Evolutionary conservation across 441 rosid species (phyloP).

Genomic region (Cnidoscolus chayamansa): DNA sequence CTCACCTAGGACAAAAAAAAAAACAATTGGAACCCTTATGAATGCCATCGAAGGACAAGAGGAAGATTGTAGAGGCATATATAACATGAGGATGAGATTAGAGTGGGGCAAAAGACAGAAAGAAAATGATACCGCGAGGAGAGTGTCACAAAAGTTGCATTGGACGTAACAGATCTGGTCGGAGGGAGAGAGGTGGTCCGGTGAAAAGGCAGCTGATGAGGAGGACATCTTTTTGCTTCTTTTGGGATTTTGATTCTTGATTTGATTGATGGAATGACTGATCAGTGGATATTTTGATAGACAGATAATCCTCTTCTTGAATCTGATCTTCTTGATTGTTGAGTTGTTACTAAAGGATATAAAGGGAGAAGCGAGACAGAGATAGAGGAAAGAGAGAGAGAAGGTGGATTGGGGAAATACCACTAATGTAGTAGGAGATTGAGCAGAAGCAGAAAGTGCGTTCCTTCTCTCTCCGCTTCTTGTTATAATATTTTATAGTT

Average conservation of each 20-base stretch:
- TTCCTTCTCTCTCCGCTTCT: neutral
- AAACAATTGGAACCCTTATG: neutral
- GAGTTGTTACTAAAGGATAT: constrained; percentile 35
- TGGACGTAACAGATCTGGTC: constrained; percentile 97
- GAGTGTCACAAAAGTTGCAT: constrained; percentile 84
- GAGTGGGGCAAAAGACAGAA: neutral
- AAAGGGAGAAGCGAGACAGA: constrained; percentile 35
- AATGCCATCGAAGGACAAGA: neutral
- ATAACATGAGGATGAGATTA: too few relatives aligned
- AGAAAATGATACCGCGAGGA: constrained; percentile 62
- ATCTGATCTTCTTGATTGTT: constrained; percentile 60
- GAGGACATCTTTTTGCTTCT: constrained; percentile 44
- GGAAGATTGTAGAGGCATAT: neutral
- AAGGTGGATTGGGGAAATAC: neutral
- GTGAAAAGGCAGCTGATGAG: constrained; percentile 65
- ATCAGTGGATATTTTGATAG: constrained; percentile 48
- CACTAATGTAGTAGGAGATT: constrained; percentile 25
- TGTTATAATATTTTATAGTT: too few relatives aligned
- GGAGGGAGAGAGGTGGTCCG: constrained; percentile 89
- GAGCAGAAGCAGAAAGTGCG: constrained; percentile 18
- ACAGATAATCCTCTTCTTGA: constrained; percentile 41
- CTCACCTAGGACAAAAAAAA: constrained; percentile 55
- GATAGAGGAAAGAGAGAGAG: constrained; percentile 23
- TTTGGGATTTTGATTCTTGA: constrained; percentile 29
- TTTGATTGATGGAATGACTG: constrained; percentile 72